Percentiles rank a stretch among this genome's conserved stretches.
Evolutionary conservation across 768 basidiomycete species (phyloP).

Genomic region (Grammothele lineata): DNA sequence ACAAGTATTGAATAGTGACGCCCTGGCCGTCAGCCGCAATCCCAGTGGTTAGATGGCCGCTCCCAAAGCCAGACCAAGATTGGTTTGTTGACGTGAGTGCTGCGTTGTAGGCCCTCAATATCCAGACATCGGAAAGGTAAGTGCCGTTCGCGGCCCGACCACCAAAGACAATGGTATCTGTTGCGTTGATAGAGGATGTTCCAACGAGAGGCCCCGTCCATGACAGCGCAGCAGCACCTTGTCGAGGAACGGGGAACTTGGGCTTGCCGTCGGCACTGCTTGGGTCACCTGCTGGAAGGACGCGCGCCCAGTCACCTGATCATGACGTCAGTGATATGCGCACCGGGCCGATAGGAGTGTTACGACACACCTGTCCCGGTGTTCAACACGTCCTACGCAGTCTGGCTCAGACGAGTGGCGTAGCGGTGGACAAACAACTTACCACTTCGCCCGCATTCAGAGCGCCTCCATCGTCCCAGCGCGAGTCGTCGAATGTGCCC

Average conservation of each 20-base stretch:
- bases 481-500: slow-evolving; percentile 58
- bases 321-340: background rate
- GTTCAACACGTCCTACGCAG: slow-evolving; percentile 66
- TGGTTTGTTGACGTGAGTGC: slow-evolving; percentile 49
- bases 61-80: slow-evolving; percentile 61
- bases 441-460: slow-evolving; percentile 72
- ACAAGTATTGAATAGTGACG: slow-evolving; percentile 56
- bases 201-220: slow-evolving; percentile 55
- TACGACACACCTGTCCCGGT: slow-evolving; percentile 25
- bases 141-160: slow-evolving; percentile 64
- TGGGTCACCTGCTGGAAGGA: slow-evolving; percentile 76
- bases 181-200: slow-evolving; percentile 36
- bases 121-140: slow-evolving; percentile 73
- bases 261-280: slow-evolving; percentile 36
- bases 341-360: background rate
- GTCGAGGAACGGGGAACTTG: slow-evolving; percentile 60
- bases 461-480: slow-evolving; percentile 65
- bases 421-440: no score
- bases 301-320: slow-evolving; percentile 54
- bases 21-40: slow-evolving; percentile 63
- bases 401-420: no score
- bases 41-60: slow-evolving; percentile 60
- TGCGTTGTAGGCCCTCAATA: slow-evolving; percentile 70
- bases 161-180: slow-evolving; percentile 78
- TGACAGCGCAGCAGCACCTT: slow-evolving; percentile 66